Conservation (phyloP, 164 flowering plant genomes). For the Vitis riparia region DNA sequence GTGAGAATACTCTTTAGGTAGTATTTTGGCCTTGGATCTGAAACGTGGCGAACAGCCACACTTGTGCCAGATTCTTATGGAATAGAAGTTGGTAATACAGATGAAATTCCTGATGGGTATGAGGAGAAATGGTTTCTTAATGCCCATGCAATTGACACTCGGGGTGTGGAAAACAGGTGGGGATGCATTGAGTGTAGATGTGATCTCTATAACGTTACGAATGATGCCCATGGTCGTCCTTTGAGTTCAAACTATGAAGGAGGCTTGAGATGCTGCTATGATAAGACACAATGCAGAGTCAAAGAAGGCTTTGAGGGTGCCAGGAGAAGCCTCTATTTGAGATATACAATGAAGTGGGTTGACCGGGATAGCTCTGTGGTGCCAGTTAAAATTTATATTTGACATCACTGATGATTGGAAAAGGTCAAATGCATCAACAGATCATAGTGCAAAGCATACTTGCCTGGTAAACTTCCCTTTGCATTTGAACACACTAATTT, state of each 20-base stretch:
- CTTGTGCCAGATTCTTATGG: conserved; percentile 82
- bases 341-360: conserved; percentile 76
- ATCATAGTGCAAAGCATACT: conserved; percentile 17
- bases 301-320: conserved; percentile 41
- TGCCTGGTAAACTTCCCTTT: conserved; percentile 48
- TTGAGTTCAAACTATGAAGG: conserved; percentile 56
- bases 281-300: conserved; percentile 61
- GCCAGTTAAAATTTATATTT: conserved; percentile 73
- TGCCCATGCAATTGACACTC: conserved; percentile 90
- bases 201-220: conserved; percentile 73
- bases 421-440: conserved; percentile 26
- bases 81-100: conserved; percentile 75
- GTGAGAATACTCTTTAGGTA: conserved; percentile 44
- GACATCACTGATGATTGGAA: conserved; percentile 77
- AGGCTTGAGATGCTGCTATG: conserved; percentile 78
- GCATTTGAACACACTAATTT: too few species aligned
- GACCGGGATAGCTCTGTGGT: conserved; percentile 67
- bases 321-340: conserved; percentile 59
- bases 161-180: conserved; percentile 68
- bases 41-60: conserved; percentile 65
- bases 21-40: conserved; percentile 86
- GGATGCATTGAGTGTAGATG: conserved; percentile 92
- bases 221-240: conserved; percentile 44
- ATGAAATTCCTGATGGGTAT: conserved; percentile 60
- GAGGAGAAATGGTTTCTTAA: conserved; percentile 83